A percentile compares a stretch with the other conserved stretches of the same genome.
Evolutionary conservation across 805 yeast genomes (phyloP).

Genomic region (Saturnispora dispora): DNA sequence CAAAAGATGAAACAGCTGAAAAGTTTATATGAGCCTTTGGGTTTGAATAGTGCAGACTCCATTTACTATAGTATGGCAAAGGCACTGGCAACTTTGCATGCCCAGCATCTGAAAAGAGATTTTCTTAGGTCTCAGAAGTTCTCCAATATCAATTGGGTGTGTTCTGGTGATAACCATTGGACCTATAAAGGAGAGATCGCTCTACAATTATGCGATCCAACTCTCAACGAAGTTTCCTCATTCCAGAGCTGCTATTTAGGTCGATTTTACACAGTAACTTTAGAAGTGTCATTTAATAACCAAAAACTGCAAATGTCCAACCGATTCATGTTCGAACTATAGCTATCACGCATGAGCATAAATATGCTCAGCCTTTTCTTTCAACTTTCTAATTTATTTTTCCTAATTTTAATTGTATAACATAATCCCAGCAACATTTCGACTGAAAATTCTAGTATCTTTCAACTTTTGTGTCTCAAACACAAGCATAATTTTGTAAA

Average conservation of each 20-base stretch:
- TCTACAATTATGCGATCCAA: background rate
- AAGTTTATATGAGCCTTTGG: background rate
- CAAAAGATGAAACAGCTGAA: background rate
- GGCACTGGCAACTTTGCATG: background rate
- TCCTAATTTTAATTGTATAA: no score
- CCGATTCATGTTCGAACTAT: background rate
- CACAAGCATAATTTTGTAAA: no score
- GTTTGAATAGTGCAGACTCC: background rate
- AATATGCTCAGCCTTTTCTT: background rate
- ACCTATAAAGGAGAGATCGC: background rate
- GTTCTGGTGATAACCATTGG: background rate
- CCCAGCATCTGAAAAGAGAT: background rate
- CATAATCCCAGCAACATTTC: no score
- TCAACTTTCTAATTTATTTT: no score
- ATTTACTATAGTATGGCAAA: background rate
- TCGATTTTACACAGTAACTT: constrained; percentile 8
- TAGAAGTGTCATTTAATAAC: constrained; percentile 4
- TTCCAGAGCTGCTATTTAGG: constrained; percentile 13
- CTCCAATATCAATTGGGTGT: background rate
- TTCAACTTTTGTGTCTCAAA: background rate
- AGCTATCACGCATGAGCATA: background rate
- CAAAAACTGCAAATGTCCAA: background rate
- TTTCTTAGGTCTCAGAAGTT: background rate
- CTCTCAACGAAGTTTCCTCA: background rate
- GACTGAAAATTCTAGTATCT: no score